These are phyloP conservation scores for Talaromyces ruber DNA, from an alignment of 495 filamentous ascomycete species.

Conservation along the genomic window DNA sequence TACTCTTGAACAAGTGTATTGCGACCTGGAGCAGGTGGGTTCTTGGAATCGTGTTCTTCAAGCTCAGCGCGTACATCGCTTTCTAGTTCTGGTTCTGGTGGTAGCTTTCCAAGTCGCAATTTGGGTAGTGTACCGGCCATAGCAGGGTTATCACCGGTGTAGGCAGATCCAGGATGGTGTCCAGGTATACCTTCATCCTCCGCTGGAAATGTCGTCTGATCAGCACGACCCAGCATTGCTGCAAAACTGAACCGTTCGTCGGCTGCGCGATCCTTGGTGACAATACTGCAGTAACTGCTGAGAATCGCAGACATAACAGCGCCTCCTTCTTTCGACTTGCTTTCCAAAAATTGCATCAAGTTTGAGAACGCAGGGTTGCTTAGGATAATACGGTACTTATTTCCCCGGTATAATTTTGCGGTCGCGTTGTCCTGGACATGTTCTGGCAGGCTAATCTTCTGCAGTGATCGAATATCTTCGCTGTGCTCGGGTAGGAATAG, in stretches of 20 bases:
- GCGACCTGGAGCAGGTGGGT: slow-evolving; percentile 58
- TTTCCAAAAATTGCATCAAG: slow-evolving; percentile 81
- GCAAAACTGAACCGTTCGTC: slow-evolving; percentile 76
- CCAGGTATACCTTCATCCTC: slow-evolving; percentile 93
- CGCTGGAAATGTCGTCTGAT: slow-evolving; percentile 53
- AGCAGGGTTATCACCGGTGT: slow-evolving; percentile 56
- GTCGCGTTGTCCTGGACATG: slow-evolving; percentile 65
- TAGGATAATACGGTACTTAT: slow-evolving; percentile 81
- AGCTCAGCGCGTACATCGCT: slow-evolving; percentile 77
- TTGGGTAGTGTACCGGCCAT: slow-evolving; percentile 42
- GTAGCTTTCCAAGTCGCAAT: slow-evolving; percentile 69
- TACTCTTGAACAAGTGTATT: slow-evolving; percentile 65
- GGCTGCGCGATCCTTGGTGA: slow-evolving; percentile 63
- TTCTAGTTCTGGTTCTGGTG: slow-evolving; percentile 68
- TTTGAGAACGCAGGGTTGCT: slow-evolving; percentile 70
- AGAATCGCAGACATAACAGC: slow-evolving; percentile 65
- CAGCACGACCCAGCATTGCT: slow-evolving; percentile 58
- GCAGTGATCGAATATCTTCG: slow-evolving; percentile 64
- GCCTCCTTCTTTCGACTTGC: slow-evolving; percentile 70
- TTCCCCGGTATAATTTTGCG: slow-evolving; percentile 67
- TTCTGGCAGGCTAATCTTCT: slow-evolving; percentile 60
- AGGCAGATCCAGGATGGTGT: slow-evolving; percentile 75
- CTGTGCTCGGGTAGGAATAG: slow-evolving; percentile 67
- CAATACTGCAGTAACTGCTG: slow-evolving; percentile 63
- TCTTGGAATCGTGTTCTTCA: slow-evolving; percentile 64